Evolutionary conservation across 2,329 filamentous ascomycete species (phyloP).

Genomic region (Aureobasidium sp.): DNA sequence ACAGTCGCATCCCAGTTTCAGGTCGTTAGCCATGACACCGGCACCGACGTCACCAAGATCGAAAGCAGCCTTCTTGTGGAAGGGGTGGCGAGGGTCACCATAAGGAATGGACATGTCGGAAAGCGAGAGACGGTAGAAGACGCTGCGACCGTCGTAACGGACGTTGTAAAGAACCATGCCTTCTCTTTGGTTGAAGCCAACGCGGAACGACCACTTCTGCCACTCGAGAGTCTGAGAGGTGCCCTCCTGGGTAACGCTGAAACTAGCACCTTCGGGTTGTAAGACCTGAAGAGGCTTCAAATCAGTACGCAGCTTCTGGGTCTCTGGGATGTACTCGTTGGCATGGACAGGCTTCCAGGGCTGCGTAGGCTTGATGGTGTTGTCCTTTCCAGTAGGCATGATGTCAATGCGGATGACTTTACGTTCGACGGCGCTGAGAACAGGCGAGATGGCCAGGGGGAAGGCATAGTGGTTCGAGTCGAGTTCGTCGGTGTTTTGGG

Average conservation of each 20-base stretch:
- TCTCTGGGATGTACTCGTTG: conserved; percentile 60
- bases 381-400: conserved; percentile 58
- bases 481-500: conserved; percentile 48
- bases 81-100: conserved; percentile 58
- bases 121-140: conserved; percentile 59
- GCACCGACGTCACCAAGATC: conserved; percentile 60
- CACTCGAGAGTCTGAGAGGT: conserved; percentile 51
- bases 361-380: conserved; percentile 45
- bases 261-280: conserved; percentile 58
- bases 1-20: conserved; percentile 63
- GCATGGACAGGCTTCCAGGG: conserved; percentile 51
- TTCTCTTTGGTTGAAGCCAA: conserved; percentile 56
- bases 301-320: conserved; percentile 52
- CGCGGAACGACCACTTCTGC: conserved; percentile 58
- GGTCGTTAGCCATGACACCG: conserved; percentile 60
- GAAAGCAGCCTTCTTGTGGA: conserved; percentile 62
- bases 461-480: conserved; percentile 64
- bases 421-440: conserved; percentile 54
- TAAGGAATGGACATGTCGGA: conserved; percentile 61
- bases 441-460: conserved; percentile 58
- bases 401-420: conserved; percentile 62
- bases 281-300: conserved; percentile 57
- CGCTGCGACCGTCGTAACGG: conserved; percentile 41
- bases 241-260: conserved; percentile 44
- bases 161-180: conserved; percentile 62